These are phyloP conservation scores for Penicillium turbatum DNA, from an alignment of 495 filamentous ascomycete species.

Conservation along the genomic window DNA sequence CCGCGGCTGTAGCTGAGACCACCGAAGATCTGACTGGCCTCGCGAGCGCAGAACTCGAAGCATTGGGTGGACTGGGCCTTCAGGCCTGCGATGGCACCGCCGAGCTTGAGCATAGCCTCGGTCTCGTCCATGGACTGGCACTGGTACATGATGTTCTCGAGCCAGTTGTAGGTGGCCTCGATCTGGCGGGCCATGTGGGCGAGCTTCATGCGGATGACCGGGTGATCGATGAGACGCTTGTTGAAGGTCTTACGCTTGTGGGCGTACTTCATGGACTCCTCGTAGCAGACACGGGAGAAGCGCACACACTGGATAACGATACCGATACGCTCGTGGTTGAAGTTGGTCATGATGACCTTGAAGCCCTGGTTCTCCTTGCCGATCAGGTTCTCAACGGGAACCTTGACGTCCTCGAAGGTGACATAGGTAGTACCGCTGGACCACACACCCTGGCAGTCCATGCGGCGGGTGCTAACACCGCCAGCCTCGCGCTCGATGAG, in stretches of 20 bases:
- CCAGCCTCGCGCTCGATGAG: conserved; percentile 77
- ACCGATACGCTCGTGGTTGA: conserved; percentile 98
- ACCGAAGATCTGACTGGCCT: conserved; percentile 96
- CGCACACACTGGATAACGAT: conserved; percentile 97
- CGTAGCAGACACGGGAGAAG: conserved; percentile 95
- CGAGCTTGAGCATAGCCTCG: conserved; percentile 92
- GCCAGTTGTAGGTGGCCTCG: conserved; percentile 92
- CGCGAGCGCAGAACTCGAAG: conserved; percentile 95
- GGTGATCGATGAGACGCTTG: conserved; percentile 92
- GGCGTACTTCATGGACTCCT: conserved; percentile 92
- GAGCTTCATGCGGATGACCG: conserved; percentile 95
- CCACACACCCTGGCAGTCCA: conserved; percentile 99
- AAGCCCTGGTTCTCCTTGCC: conserved; percentile 99
- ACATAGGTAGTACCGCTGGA: conserved; percentile 92
- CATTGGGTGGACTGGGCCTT: conserved; percentile 91
- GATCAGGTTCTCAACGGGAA: conserved; percentile 94
- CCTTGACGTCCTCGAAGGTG: conserved; percentile 97
- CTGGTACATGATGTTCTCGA: conserved; percentile 95
- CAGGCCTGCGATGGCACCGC: conserved; percentile 87
- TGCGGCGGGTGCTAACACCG: conserved; percentile 85
- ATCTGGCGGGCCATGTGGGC: conserved; percentile 98
- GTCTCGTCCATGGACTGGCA: conserved; percentile 87
- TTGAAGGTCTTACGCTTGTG: conserved; percentile 95
- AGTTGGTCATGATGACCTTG: conserved; percentile 98
- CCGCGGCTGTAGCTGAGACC: conserved; percentile 89